Percentiles rank a stretch among this genome's conserved stretches.
Conservation (phyloP, 257 asterid species). For the Dorcoceras hygrometricum region DNA sequence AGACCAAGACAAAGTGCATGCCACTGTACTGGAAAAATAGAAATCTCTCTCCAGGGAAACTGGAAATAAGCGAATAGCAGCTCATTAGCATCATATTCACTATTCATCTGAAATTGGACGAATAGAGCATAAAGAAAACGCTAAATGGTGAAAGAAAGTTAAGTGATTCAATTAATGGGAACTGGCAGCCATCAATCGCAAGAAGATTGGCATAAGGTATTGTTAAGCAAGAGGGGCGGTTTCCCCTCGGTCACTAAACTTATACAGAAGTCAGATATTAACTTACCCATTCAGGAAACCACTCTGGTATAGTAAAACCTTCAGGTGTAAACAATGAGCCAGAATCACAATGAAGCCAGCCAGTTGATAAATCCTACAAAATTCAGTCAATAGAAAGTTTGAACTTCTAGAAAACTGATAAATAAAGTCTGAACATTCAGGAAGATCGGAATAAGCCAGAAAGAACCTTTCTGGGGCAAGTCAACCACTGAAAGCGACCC, state of each 20-base stretch:
- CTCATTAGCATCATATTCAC: slow-evolving; percentile 8
- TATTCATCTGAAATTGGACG: background rate
- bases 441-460: slow-evolving; percentile 17
- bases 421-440: slow-evolving; percentile 13
- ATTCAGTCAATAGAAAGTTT: slow-evolving; percentile 17
- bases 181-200: background rate
- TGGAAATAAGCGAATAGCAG: slow-evolving; percentile 31
- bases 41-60: slow-evolving; percentile 70
- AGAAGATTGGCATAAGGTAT: background rate
- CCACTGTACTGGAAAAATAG: slow-evolving; percentile 75
- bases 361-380: slow-evolving; percentile 82
- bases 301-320: slow-evolving; percentile 54
- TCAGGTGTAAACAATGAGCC: slow-evolving; percentile 82
- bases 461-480: slow-evolving; percentile 94
- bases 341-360: slow-evolving; percentile 97
- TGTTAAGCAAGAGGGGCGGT: background rate
- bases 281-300: slow-evolving; percentile 82
- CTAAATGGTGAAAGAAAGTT: background rate
- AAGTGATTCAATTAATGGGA: background rate
- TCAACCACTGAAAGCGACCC: slow-evolving; percentile 88
- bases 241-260: background rate
- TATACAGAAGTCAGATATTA: slow-evolving; percentile 15
- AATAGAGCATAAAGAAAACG: background rate
- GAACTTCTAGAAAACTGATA: slow-evolving; percentile 14
- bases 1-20: slow-evolving; percentile 75